Conservation (phyloP, 192 early-diverging fungal genomes). For the Backusella tarrabulga region DNA sequence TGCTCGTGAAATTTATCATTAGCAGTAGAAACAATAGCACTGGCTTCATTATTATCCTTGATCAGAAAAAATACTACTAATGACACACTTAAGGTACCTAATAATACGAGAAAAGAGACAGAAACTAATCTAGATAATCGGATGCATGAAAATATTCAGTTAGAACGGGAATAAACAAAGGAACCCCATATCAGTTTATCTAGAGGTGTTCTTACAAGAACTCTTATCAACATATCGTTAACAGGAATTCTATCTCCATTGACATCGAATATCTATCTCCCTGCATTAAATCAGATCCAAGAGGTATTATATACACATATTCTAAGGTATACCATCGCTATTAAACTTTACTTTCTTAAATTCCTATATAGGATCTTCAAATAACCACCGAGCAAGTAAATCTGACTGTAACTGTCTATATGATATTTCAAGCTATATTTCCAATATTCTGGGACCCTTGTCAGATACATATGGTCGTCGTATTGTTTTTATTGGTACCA, state of each 20-base stretch:
- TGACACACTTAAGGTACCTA: too few species aligned
- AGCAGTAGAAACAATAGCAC: conserved; percentile 26
- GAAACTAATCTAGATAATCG: too few species aligned
- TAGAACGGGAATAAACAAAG: background rate
- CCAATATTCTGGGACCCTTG: conserved; percentile 37
- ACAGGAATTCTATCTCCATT: conserved; percentile 29
- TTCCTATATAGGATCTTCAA: conserved; percentile 1
- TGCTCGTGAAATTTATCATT: conserved; percentile 28
- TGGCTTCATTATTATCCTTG: conserved; percentile 37
- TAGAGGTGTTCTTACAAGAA: conserved; percentile 30
- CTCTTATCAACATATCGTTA: conserved; percentile 27
- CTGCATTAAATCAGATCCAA: conserved; percentile 20
- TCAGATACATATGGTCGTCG: conserved; percentile 36
- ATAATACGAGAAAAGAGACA: too few species aligned
- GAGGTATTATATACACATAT: background rate
- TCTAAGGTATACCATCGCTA: background rate
- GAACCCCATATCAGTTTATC: conserved; percentile 15
- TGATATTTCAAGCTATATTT: conserved; percentile 32
- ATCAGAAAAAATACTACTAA: conserved; percentile 14
- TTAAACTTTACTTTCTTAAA: background rate
- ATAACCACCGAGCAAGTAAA: conserved; percentile 4
- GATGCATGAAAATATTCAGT: too few species aligned
- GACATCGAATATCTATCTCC: conserved; percentile 23
- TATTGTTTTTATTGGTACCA: conserved; percentile 26
- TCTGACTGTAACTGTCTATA: conserved; percentile 18